Conservation (phyloP, 192 early-diverging fungal genomes). For the Mortierella antarctica region DNA sequence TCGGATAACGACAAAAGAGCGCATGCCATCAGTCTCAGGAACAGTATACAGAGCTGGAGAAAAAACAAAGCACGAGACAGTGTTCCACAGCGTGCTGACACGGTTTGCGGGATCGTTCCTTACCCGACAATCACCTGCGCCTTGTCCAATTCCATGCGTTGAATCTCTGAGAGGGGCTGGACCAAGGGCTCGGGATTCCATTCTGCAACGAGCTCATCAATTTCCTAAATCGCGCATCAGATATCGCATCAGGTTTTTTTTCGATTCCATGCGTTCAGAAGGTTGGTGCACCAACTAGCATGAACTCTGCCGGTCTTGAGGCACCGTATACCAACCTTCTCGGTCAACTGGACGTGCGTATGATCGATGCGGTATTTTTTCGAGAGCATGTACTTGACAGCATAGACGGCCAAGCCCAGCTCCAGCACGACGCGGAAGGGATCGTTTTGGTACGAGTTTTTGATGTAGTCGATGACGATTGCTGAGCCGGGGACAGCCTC, state of each 20-base stretch:
- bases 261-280: background rate
- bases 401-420: conserved; percentile 83
- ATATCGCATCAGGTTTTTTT: background rate
- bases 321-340: conserved; percentile 66
- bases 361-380: conserved; percentile 84
- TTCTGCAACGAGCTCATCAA: conserved; percentile 93
- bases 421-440: conserved; percentile 90
- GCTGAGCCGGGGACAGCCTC: conserved; percentile 76
- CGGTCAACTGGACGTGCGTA: conserved; percentile 81
- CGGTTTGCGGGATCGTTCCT: background rate
- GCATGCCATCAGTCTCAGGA: background rate
- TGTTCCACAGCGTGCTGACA: background rate
- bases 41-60: too few relatives aligned
- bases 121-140: conserved; percentile 78
- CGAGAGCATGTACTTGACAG: conserved; percentile 88
- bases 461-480: conserved; percentile 84
- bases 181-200: conserved; percentile 98
- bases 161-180: conserved; percentile 74
- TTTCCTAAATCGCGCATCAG: conserved; percentile 68
- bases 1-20: background rate
- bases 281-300: too few relatives aligned
- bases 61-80: background rate
- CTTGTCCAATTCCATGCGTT: conserved; percentile 81
- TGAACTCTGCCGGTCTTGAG: background rate
- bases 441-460: conserved; percentile 93